These are phyloP conservation scores for Globisporangium carolinianum DNA, from an alignment of 352 stramenopile species.

Conservation along the genomic window DNA sequence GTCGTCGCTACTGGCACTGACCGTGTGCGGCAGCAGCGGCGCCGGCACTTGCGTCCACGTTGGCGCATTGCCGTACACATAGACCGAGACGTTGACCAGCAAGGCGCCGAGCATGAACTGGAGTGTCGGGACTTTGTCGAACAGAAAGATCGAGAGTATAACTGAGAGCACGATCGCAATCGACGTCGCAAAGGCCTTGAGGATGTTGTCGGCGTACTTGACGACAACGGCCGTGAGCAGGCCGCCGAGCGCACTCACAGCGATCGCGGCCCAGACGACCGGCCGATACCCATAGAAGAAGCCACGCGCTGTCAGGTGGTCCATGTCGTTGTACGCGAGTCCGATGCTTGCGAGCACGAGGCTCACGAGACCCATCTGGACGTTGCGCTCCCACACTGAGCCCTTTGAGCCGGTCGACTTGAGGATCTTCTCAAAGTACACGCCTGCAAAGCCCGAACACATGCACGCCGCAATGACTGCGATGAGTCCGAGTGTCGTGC, in stretches of 20 bases:
- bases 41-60: slow-evolving; percentile 21
- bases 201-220: slow-evolving; percentile 85
- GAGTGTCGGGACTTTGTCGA: slow-evolving; percentile 69
- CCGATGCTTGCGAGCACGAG: slow-evolving; percentile 49
- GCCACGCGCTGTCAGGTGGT: slow-evolving; percentile 35
- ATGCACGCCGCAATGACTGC: slow-evolving; percentile 66
- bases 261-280: slow-evolving; percentile 69
- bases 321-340: slow-evolving; percentile 56
- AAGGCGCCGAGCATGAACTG: slow-evolving; percentile 69
- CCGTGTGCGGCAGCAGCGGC: slow-evolving; percentile 13
- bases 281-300: slow-evolving; percentile 84
- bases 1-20: background rate
- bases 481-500: slow-evolving; percentile 57
- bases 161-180: slow-evolving; percentile 79
- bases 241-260: slow-evolving; percentile 59
- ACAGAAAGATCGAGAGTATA: slow-evolving; percentile 80
- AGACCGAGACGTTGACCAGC: slow-evolving; percentile 79
- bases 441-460: slow-evolving; percentile 76
- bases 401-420: slow-evolving; percentile 54
- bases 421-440: slow-evolving; percentile 87
- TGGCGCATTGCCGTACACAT: slow-evolving; percentile 62
- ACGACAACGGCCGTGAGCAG: slow-evolving; percentile 79
- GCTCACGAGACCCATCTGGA: slow-evolving; percentile 77
- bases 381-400: slow-evolving; percentile 77
- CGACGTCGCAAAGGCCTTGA: slow-evolving; percentile 83